phyloP scores from a whole-genome alignment of 345 rosid genomes.

The Euphorbia lathyris region DNA sequence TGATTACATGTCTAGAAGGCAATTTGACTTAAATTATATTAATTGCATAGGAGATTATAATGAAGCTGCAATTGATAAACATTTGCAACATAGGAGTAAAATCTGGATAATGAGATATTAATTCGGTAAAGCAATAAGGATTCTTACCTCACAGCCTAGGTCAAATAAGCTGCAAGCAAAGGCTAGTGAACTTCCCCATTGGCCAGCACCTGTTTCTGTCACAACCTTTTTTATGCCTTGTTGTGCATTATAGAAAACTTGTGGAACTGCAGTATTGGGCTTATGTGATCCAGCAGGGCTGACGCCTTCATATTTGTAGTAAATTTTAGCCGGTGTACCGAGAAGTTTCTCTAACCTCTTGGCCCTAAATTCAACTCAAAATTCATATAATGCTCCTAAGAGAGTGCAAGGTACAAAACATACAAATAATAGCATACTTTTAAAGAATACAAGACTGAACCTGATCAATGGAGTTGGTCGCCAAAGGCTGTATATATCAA shows the following conservation, averaged over 20 bases:
- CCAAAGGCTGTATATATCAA: conserved; percentile 79
- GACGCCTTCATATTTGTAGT: conserved; percentile 89
- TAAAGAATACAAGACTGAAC: conserved; percentile 27
- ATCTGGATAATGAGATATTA: neutral
- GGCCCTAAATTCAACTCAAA: conserved; percentile 48
- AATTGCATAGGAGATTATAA: neutral
- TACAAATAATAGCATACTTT: neutral
- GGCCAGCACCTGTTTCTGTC: conserved; percentile 98
- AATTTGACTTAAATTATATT: neutral
- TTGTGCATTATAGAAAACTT: conserved; percentile 73
- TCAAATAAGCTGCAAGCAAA: conserved; percentile 87
- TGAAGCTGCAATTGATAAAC: neutral
- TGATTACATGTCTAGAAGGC: neutral
- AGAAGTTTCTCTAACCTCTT: conserved; percentile 94
- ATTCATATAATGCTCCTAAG: neutral
- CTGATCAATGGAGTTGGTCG: conserved; percentile 94
- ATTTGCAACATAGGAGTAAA: neutral
- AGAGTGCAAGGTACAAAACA: conserved; percentile 3
- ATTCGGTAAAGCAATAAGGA: neutral
- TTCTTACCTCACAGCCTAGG: conserved; percentile 67
- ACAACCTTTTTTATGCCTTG: conserved; percentile 75
- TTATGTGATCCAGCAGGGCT: conserved; percentile 99
- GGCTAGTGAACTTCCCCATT: conserved; percentile 93
- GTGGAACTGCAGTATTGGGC: conserved; percentile 87
- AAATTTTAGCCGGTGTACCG: conserved; percentile 82